Evolutionary conservation across 352 stramenopile species (phyloP).

Genomic region (Phytophthora pinifolia): DNA sequence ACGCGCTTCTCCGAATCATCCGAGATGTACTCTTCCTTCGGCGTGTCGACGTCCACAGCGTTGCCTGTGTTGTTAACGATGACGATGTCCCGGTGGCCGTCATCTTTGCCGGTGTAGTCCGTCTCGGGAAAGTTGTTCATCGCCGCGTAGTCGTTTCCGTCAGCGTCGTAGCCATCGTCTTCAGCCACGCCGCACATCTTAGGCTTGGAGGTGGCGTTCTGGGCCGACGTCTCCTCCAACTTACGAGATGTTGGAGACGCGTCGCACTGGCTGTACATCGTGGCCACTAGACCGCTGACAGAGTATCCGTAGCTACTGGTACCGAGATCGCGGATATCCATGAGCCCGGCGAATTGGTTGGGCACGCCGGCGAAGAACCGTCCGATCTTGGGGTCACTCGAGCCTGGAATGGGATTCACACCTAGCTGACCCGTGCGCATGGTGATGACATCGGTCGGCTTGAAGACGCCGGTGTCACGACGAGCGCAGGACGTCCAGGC

Average conservation of each 20-base stretch:
- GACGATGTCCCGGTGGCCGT: conserved; percentile 22
- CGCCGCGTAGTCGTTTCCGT: conserved; percentile 19
- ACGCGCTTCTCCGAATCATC: conserved; percentile 40
- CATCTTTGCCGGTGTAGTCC: conserved; percentile 24
- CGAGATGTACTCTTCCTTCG: conserved; percentile 22
- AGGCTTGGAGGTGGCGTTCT: conserved; percentile 8
- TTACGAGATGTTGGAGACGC: conserved; percentile 23
- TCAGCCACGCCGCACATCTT: conserved; percentile 14
- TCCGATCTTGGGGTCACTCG: conserved; percentile 31
- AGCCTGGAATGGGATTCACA: conserved; percentile 33
- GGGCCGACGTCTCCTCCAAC: conserved; percentile 16
- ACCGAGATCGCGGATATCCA: conserved; percentile 50
- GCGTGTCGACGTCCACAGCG: conserved; percentile 1
- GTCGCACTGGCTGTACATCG: conserved; percentile 47
- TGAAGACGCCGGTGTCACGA: conserved; percentile 40
- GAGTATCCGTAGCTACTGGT: conserved; percentile 57
- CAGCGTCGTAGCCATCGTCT: conserved; percentile 11
- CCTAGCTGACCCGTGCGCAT: conserved; percentile 47
- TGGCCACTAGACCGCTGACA: conserved; percentile 40
- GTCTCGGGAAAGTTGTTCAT: conserved; percentile 28
- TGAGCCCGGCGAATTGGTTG: conserved; percentile 45
- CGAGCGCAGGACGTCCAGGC: conserved; percentile 54
- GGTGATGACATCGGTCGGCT: conserved; percentile 39
- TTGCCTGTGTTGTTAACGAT: conserved; percentile 18
- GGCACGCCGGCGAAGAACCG: conserved; percentile 39